These are phyloP conservation scores for Lachnellula hyalina DNA, from an alignment of 2,329 filamentous ascomycete species.

Conservation along the genomic window DNA sequence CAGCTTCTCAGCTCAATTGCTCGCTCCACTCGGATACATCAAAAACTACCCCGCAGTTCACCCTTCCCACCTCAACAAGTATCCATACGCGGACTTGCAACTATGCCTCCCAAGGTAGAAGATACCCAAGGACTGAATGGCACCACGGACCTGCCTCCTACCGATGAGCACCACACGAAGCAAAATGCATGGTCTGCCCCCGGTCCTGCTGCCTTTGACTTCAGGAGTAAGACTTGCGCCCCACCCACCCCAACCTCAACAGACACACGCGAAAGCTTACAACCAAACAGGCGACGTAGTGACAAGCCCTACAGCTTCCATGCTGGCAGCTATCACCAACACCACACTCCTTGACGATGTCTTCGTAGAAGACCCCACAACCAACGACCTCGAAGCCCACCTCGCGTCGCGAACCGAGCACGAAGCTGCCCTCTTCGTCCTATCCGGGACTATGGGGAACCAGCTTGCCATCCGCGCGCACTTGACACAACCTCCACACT, in stretches of 20 bases:
- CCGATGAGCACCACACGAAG: constrained; percentile 9
- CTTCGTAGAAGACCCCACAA: constrained; percentile 73
- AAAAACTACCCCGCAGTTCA: not conserved
- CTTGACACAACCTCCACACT: constrained; percentile 72
- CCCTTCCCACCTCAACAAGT: not conserved
- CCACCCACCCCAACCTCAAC: not conserved
- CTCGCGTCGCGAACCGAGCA: constrained; percentile 70
- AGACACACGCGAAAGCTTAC: constrained; percentile 2
- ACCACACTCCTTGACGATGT: constrained; percentile 81
- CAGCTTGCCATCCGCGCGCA: constrained; percentile 77
- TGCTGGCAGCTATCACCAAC: constrained; percentile 73
- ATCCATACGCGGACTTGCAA: not conserved
- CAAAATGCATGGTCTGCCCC: constrained; percentile 29
- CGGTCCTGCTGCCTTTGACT: constrained; percentile 31
- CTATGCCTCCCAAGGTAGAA: not conserved
- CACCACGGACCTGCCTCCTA: constrained; percentile 8
- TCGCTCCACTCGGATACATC: not conserved
- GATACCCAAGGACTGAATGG: constrained; percentile 13
- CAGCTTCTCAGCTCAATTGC: not conserved
- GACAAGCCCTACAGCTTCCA: constrained; percentile 72
- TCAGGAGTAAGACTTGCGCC: constrained; percentile 25
- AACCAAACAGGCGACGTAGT: constrained; percentile 54
- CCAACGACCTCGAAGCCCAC: constrained; percentile 67
- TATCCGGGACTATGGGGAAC: constrained; percentile 93
- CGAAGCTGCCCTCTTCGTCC: constrained; percentile 71